These are phyloP conservation scores for Glaciozyma martinii DNA, from an alignment of 768 basidiomycete genomes.

Conservation along the genomic window DNA sequence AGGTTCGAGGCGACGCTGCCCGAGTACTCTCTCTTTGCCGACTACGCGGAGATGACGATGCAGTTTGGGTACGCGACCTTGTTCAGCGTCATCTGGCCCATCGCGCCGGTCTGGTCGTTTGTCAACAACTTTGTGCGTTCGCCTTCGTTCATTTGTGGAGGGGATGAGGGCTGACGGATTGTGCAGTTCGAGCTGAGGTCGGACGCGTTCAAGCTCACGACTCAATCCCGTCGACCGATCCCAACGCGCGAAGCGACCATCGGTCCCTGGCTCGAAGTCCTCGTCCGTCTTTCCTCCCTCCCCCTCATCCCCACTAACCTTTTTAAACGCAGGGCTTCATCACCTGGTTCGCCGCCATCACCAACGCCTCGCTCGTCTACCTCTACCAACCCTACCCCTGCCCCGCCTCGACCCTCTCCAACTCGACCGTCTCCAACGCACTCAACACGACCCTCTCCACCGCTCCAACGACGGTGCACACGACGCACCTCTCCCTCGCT, in stretches of 20 bases:
- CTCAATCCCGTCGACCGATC: conserved; percentile 72
- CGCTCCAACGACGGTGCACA: neutral
- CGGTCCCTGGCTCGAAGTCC: conserved; percentile 84
- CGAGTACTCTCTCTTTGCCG: conserved; percentile 46
- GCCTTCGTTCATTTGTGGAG: neutral
- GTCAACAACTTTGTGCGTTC: conserved; percentile 60
- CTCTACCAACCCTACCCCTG: conserved; percentile 58
- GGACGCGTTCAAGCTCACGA: conserved; percentile 90
- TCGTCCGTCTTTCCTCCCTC: conserved; percentile 45
- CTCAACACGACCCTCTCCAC: neutral
- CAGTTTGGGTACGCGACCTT: conserved; percentile 57
- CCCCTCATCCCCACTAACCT: neutral
- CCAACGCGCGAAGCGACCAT: conserved; percentile 82
- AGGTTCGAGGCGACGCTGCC: conserved; percentile 68
- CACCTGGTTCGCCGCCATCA: conserved; percentile 79
- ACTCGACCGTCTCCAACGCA: conserved; percentile 18
- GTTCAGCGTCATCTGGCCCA: conserved; percentile 90
- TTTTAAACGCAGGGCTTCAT: conserved; percentile 49
- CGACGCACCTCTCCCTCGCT: neutral
- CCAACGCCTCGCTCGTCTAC: conserved; percentile 82
- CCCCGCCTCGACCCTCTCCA: conserved; percentile 22
- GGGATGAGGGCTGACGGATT: neutral
- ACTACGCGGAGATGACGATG: conserved; percentile 94
- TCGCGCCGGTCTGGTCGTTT: conserved; percentile 79
- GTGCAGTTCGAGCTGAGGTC: conserved; percentile 69